A percentile compares a stretch with the other conserved stretches of the same genome.
phyloP scores from a whole-genome alignment of 2,329 filamentous ascomycete genomes.

The Colletotrichum musicola region DNA sequence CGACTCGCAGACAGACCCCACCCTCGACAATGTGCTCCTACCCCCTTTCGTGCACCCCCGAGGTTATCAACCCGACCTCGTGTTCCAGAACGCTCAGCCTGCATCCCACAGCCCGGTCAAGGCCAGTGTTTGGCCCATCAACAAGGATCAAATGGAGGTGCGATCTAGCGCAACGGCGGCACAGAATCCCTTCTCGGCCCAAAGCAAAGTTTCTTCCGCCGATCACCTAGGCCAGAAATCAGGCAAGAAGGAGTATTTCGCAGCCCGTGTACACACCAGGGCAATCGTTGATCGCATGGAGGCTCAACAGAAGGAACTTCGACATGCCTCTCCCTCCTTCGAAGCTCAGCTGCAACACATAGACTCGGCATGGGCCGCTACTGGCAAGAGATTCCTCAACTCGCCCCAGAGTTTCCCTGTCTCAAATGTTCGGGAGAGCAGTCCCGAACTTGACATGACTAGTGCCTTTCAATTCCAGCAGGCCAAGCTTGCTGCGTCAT shows the following conservation, averaged over 20 bases:
- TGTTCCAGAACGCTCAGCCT: too few relatives aligned
- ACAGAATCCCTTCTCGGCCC: not conserved
- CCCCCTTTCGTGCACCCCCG: too few relatives aligned
- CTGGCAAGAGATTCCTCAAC: constrained; percentile 35
- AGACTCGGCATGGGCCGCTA: constrained; percentile 27
- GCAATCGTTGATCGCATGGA: not conserved
- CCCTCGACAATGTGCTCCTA: too few relatives aligned
- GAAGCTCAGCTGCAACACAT: too few relatives aligned
- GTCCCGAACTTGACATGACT: constrained; percentile 38
- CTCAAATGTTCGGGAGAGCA: not conserved
- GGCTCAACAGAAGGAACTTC: not conserved
- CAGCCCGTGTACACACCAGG: constrained; percentile 54
- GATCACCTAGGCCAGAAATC: constrained; percentile 50
- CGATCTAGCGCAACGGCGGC: not conserved
- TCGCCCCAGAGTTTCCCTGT: constrained; percentile 12
- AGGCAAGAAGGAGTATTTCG: constrained; percentile 55
- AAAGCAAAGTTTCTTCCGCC: constrained; percentile 35
- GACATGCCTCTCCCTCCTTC: not conserved
- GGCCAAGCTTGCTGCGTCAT: constrained; percentile 25
- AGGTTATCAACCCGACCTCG: too few relatives aligned
- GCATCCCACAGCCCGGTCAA: too few relatives aligned
- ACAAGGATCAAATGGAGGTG: not conserved
- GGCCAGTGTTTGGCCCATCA: too few relatives aligned
- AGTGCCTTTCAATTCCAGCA: constrained; percentile 39
- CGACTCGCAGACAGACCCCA: too few relatives aligned